Evolutionary conservation across 106 monocot genomes (phyloP), one percentile per base, ranked within the genome.

Genomic region (Dioscorea dumetorum): DNA sequence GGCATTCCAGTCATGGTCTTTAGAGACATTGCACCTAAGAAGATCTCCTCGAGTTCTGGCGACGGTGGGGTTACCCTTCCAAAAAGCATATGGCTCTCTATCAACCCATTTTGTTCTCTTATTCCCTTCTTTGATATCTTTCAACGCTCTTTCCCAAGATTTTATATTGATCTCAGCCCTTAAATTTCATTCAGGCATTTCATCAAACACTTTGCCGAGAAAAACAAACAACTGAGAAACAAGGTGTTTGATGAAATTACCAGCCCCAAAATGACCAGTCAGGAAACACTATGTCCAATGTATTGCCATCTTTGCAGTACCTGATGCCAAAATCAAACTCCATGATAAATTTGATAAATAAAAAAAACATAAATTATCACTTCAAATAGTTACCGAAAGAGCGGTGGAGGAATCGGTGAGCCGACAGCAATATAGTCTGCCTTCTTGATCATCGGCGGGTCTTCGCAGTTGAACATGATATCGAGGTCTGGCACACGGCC

Each of bases 241-340:
- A 54, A 2, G 18, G 15, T 54, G 54, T 54, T 54, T 54, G 54
- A 54, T 54, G 54, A 54, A 54, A 54, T 59, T 59, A 59, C 59
- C 59, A 59, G 5, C 59, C 59, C 59, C 59, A 59, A 21, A 59
- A 59, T 18, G 59, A 59, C 59, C 59, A 59, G 22, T 59, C 59
- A 3, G 59, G 59, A 21, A 59, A 5, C 12, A 23, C 22, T 18
- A 59, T 59, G 22, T 59, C 59, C 7, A 59, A 22, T 11, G n/a
- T 20, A 0, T 0, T 4, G 3, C 12, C 12, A 12, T 20, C 12
- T 7, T 18, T 59, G 59, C 59, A 59, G 22, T 59, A 59, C 28
- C 28, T 28, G 28, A 28, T 28, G 3, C 2, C 28, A 28, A 28
- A 28, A 28, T 28, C 28, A 28, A 28, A 28, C 28, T 28, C 28